Conservation (phyloP, 2,329 filamentous ascomycete genomes). For the Pestalotiopsis sp. region DNA sequence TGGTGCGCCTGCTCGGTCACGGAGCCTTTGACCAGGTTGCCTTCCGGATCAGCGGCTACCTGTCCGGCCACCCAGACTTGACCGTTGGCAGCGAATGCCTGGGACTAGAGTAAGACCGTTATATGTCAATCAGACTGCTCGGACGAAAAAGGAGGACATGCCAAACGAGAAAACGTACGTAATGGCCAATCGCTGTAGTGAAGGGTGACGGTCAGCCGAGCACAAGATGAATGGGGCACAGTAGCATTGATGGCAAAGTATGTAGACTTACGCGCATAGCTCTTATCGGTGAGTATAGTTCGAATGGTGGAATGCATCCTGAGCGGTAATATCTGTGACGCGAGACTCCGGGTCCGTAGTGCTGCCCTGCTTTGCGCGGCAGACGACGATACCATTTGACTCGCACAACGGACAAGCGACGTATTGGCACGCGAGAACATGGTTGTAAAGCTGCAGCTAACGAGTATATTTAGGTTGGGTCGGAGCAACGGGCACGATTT, state of each 20-base stretch:
- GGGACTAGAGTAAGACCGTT: not conserved
- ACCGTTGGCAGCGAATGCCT: constrained; percentile 5
- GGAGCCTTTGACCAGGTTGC: not conserved
- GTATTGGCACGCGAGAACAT: not conserved
- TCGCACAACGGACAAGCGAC: not conserved
- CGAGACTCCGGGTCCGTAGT: not conserved
- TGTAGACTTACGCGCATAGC: constrained; percentile 4
- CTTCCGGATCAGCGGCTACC: not conserved
- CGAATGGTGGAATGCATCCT: not conserved
- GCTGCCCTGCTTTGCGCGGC: not conserved
- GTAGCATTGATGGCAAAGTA: not conserved
- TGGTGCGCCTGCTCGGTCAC: constrained; percentile 5
- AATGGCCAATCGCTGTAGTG: constrained; percentile 2
- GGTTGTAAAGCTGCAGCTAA: not conserved
- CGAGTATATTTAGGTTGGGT: not conserved
- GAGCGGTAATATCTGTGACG: not conserved
- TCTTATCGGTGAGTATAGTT: not conserved
- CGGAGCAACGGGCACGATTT: not conserved
- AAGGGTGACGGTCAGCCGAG: not conserved
- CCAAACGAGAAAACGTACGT: not conserved
- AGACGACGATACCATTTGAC: not conserved
- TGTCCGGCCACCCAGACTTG: constrained; percentile 6
- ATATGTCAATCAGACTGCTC: not conserved
- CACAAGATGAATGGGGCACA: not conserved
- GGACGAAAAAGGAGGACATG: not conserved